Evolutionary conservation across 208 protist genomes (phyloP).

Genomic region (Sergeia podlipaevii): DNA sequence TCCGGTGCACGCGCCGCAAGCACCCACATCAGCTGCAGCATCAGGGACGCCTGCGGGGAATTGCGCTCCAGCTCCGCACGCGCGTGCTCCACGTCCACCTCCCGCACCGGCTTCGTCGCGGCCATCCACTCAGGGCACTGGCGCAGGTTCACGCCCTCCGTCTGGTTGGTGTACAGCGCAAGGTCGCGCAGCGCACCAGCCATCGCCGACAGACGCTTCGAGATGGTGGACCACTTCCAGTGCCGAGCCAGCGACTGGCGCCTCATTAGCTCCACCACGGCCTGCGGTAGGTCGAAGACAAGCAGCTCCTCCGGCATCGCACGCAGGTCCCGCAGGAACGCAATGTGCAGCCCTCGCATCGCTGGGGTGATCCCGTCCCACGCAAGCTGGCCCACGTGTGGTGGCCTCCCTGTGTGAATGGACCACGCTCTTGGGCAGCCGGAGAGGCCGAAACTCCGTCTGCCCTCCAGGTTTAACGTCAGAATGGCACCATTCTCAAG

Average conservation of each 20-base stretch:
- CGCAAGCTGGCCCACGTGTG: neutral
- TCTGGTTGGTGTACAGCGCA: neutral
- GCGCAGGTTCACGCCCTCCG: neutral
- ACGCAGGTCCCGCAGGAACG: neutral
- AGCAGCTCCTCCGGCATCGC: too few species aligned
- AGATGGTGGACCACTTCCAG: neutral
- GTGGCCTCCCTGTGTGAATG: neutral
- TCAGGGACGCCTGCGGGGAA: conserved; percentile 1
- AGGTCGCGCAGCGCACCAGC: neutral
- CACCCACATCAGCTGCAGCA: conserved; percentile 2
- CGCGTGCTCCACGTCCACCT: neutral
- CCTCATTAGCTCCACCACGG: neutral
- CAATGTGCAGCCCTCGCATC: neutral
- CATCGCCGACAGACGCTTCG: neutral
- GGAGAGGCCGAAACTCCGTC: neutral
- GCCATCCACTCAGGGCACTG: neutral
- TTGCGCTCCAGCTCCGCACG: neutral
- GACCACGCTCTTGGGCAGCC: neutral
- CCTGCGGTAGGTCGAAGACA: too few species aligned
- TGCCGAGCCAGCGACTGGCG: neutral
- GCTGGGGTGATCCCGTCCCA: neutral
- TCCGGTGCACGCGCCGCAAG: conserved; percentile 5
- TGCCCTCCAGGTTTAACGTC: neutral
- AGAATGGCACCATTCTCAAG: neutral
- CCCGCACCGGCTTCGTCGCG: neutral